Conservation (phyloP, 2,329 filamentous ascomycete genomes). For the Cladophialophora carrionii region DNA sequence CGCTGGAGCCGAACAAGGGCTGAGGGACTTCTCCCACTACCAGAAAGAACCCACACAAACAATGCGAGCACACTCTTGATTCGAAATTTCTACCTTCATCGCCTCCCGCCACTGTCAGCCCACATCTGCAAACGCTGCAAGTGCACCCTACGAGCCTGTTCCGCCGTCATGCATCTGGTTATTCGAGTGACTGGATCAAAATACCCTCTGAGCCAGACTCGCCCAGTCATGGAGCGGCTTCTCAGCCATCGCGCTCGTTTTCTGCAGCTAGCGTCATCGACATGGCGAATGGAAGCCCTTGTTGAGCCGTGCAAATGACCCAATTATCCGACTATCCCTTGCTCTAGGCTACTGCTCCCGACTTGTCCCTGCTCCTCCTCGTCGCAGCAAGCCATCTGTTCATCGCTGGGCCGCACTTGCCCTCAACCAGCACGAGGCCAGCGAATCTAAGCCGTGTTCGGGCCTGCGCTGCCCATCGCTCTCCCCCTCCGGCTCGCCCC, state of each 20-base stretch:
- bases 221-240: conserved; percentile 1
- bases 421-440: conserved; percentile 9
- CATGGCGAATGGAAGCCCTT: neutral
- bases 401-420: conserved; percentile 9
- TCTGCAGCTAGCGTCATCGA: neutral
- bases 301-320: conserved; percentile 5
- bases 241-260: conserved; percentile 7
- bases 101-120: neutral
- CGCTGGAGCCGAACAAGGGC: neutral
- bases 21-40: neutral
- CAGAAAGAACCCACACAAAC: neutral
- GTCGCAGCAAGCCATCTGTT: conserved; percentile 16
- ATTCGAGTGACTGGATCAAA: conserved; percentile 14
- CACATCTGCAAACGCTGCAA: neutral
- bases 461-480: conserved; percentile 14
- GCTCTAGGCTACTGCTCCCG: conserved; percentile 12
- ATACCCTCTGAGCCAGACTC: conserved; percentile 12
- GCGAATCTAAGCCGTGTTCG: conserved; percentile 16
- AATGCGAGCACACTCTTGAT: neutral
- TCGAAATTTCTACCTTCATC: neutral
- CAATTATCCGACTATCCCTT: conserved; percentile 12
- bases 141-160: conserved; percentile 4
- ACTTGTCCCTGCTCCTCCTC: conserved; percentile 19
- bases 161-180: neutral
- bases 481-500: conserved; percentile 12